phyloP scores from a whole-genome alignment of 192 early-diverging fungal genomes.

The Piromyces finnis region DNA sequence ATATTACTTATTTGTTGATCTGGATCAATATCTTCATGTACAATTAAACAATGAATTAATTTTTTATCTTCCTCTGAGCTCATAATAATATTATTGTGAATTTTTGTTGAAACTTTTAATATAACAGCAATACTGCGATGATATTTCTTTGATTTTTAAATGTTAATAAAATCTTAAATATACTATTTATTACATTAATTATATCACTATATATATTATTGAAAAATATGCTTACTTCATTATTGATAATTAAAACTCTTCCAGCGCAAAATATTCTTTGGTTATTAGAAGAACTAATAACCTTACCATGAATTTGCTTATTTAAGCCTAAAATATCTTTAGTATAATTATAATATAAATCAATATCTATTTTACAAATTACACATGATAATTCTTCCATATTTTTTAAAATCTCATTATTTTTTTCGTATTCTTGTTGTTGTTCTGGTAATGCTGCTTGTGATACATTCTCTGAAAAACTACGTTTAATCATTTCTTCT shows the following conservation, averaged over 20 bases:
- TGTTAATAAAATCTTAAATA: no score
- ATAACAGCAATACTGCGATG: neutral
- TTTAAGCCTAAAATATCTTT: neutral
- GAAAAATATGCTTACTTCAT: neutral
- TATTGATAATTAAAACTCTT: neutral
- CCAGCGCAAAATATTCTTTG: neutral
- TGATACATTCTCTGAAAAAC: conserved; percentile 79
- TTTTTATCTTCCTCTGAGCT: neutral
- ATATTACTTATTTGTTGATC: neutral
- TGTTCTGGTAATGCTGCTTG: conserved; percentile 78
- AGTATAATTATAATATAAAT: neutral
- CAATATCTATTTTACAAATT: neutral
- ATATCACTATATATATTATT: no score
- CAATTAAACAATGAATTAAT: neutral
- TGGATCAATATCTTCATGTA: neutral
- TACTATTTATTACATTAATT: no score
- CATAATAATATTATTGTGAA: neutral
- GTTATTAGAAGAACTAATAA: neutral
- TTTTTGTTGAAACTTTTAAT: neutral
- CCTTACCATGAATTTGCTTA: neutral
- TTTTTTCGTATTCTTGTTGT: conserved; percentile 45
- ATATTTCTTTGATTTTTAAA: neutral
- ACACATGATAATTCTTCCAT: neutral
- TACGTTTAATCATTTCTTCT: conserved; percentile 96
- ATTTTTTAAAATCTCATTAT: neutral